Base-by-base conservation (phyloP, 2,329 filamentous ascomycete genomes). In the Penicillium corylophilum region DNA sequence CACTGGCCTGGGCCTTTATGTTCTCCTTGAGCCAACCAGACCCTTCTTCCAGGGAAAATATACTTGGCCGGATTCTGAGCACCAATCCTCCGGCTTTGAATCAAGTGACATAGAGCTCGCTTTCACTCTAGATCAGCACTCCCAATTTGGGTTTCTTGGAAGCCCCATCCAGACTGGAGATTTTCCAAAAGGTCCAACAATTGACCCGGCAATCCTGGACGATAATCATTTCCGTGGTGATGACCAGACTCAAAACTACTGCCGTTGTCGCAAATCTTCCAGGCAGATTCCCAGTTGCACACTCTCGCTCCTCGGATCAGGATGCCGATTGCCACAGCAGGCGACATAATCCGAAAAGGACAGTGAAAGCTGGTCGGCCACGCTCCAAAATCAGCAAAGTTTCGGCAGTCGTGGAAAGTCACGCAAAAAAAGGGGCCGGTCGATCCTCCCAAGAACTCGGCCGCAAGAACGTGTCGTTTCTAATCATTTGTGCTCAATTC, bases 401-500 rank as follows among this genome's bases (percentile, higher is more conserved):
- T 18, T 31, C 38, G 23, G 46, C 43, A 31, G 26, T 47, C 24
- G 26, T 47, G 15, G 29, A 48, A 2, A 48, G 35, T 36, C 38
- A 39, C 22, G 18, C 23, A 22, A 44, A 31, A 20, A 44, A 31
- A 16, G 5, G 39, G 28, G 8, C 43, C 6, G 31, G 36, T 10
- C 29, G 29, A n/a, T 33, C 13, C 29, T 9, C 12, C 15, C 12
- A 15, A n/a, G 29, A 12, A 13, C 31, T 39, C 28, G 36, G 46
- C 23, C 4, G 28, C n/a, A 42, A 46, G 46, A 46, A 46, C 18
- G 20, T 29, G 4, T 53, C 50, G 6, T 41, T 56, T 29, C 35
- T 45, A 22, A 43, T 15, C 13, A 10, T 56, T 29, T 42, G 48
- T 50, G 46, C 43, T 48, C 44, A 56, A 43, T 53, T 56, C 47